These are phyloP conservation scores for Collybia nuda DNA, from an alignment of 768 basidiomycete species.

Conservation along the genomic window DNA sequence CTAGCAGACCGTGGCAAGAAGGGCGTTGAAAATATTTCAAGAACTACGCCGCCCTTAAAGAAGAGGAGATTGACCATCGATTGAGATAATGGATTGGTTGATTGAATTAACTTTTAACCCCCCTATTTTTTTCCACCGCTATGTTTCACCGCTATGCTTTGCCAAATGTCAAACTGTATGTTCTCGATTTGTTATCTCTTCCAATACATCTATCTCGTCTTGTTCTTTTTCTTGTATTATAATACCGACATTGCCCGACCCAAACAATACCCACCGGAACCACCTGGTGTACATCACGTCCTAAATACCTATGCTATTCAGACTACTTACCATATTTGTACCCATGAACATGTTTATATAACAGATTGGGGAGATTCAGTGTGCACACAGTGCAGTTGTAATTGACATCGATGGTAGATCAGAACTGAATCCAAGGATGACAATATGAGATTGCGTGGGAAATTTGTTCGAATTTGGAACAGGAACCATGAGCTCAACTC, in stretches of 20 bases:
- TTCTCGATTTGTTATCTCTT: conserved; percentile 4
- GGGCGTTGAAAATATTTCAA: conserved; percentile 4
- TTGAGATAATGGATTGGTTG: conserved; percentile 12
- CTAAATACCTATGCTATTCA: not conserved
- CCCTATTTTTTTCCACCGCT: conserved; percentile 15
- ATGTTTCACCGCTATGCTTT: conserved; percentile 7
- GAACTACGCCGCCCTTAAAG: conserved; percentile 45
- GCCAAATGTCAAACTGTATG: not conserved
- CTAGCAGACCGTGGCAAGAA: conserved; percentile 2
- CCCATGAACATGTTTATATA: not conserved
- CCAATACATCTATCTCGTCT: conserved; percentile 2
- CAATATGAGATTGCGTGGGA: conserved; percentile 20
- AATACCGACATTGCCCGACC: not conserved
- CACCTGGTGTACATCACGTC: too few species aligned
- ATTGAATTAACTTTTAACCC: not conserved
- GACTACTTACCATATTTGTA: conserved; percentile 2
- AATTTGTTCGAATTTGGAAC: conserved; percentile 20
- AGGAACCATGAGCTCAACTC: conserved; percentile 12
- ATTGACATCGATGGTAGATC: too few species aligned
- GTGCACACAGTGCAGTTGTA: too few species aligned
- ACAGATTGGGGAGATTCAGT: not conserved
- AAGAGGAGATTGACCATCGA: conserved; percentile 46
- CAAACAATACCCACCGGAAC: too few species aligned
- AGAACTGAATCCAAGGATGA: conserved; percentile 12
- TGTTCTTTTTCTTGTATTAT: not conserved